Evolutionary conservation across 2,329 filamentous ascomycete genomes (phyloP), one percentile per base, ranked within the genome.

Genomic region (Aspergillus caelatus): DNA sequence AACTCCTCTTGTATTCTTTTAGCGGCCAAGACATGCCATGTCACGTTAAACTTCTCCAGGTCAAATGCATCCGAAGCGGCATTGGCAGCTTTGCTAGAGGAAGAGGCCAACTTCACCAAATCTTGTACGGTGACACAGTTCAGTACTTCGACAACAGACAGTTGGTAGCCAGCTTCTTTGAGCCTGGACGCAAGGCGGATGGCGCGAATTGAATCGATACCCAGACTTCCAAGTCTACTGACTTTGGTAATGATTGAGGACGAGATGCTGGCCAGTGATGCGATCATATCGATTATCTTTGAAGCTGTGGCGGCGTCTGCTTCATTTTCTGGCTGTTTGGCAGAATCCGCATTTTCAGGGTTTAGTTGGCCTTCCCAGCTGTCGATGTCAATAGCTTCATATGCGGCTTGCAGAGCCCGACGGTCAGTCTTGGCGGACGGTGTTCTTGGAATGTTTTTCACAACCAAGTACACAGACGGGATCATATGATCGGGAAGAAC

Each of bases 391-490:
- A 72, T 54, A 11, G 55, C 62, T 8, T 66, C 65, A 62, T 76
- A 76, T 1, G 69, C 64, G 12, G 66, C 65, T 46, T 71, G 61
- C 10, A 72, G 56, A 9, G 72, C 72, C 30, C 74, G 74, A 30
- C 75, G 72, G 55, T 78, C 75, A 3, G 71, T 70, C 62, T 78
- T 78, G 14, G 74, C 74, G 11, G 75, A 77, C 9, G 70, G 67
- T 1, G 73, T 65, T 30, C 70, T 64, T 5, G 76, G 76, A 14
- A 78, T 75, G 8, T 62, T 62, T 26, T 65, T 67, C 7, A 77
- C 65, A 4, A 75, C 68, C 4, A 77, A 66, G 48, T 72, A 78
- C 9, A 71, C 71, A 1, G 71, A 74, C 3, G 76, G 76, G 21
- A 77, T 67, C 76, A 78, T 78, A 55, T 78, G 71, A 45, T 67